These are phyloP conservation scores for Leccinellum rugosiceps DNA, from an alignment of 768 basidiomycete genomes.

Conservation along the genomic window DNA sequence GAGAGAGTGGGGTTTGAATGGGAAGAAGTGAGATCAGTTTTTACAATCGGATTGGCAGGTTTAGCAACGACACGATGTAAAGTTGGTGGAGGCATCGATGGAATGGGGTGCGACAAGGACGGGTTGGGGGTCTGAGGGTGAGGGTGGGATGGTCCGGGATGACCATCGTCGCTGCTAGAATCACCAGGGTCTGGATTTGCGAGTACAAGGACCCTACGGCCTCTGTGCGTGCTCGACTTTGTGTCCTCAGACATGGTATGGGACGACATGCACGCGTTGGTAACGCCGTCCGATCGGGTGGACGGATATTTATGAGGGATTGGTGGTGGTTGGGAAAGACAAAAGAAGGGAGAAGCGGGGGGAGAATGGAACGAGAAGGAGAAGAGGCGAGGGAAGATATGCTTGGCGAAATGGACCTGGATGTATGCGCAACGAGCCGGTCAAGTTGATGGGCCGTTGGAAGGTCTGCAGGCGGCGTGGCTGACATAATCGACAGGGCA, in stretches of 20 bases:
- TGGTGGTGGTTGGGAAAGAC: neutral
- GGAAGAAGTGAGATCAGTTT: constrained; percentile 36
- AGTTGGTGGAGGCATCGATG: constrained; percentile 23
- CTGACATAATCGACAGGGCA: constrained; percentile 31
- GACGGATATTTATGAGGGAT: constrained; percentile 3
- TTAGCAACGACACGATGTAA: constrained; percentile 18
- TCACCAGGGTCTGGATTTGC: constrained; percentile 59
- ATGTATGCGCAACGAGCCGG: constrained; percentile 29
- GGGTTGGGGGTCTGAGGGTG: constrained; percentile 25
- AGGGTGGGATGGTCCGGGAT: constrained; percentile 8
- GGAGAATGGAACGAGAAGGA: neutral
- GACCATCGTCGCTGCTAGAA: constrained; percentile 39
- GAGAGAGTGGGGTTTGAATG: constrained; percentile 56
- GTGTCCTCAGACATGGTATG: constrained; percentile 61
- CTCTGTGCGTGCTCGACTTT: constrained; percentile 34
- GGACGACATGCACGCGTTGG: constrained; percentile 31
- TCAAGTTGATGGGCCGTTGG: constrained; percentile 27
- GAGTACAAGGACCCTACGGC: constrained; percentile 50
- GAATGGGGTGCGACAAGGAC: constrained; percentile 22
- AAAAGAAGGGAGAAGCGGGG: neutral
- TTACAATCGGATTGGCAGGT: constrained; percentile 30
- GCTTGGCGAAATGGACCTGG: constrained; percentile 19
- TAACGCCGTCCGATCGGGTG: constrained; percentile 24
- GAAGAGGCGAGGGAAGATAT: constrained; percentile 3
- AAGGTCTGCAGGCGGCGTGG: constrained; percentile 22